phyloP scores from a whole-genome alignment of 2,329 filamentous ascomycete genomes.

The Pseudogymnoascus sp. region DNA sequence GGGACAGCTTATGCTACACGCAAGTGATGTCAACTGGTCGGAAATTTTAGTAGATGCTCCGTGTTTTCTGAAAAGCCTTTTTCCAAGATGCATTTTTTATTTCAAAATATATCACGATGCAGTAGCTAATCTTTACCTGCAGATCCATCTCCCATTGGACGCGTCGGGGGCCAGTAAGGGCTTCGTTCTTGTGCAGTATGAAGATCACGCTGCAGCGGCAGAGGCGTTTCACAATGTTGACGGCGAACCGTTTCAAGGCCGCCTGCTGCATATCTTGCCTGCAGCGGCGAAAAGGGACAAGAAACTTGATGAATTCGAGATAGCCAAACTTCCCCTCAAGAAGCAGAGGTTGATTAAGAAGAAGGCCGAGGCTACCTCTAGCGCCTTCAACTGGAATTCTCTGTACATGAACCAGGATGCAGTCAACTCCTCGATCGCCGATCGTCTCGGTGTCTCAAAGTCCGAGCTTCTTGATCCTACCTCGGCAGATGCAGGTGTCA shows the following conservation, averaged over 20 bases:
- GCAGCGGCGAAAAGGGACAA: conserved; percentile 73
- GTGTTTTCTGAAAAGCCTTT: conserved; percentile 56
- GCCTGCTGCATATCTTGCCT: conserved; percentile 82
- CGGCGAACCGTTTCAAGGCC: conserved; percentile 82
- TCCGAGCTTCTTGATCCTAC: conserved; percentile 91
- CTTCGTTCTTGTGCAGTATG: conserved; percentile 79
- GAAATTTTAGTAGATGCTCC: conserved; percentile 99
- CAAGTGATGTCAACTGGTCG: conserved; percentile 90
- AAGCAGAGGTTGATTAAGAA: conserved; percentile 87
- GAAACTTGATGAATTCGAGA: conserved; percentile 75
- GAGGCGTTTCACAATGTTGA: conserved; percentile 73
- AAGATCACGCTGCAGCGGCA: conserved; percentile 62
- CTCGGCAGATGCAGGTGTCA: conserved; percentile 85
- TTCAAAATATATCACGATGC: not conserved
- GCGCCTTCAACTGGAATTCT: conserved; percentile 96
- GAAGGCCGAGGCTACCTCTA: conserved; percentile 69
- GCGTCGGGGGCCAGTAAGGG: conserved; percentile 72
- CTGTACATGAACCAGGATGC: conserved; percentile 98
- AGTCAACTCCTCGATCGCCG: conserved; percentile 81
- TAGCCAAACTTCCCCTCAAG: conserved; percentile 88
- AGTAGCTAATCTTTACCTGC: conserved; percentile 19
- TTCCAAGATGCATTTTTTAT: conserved; percentile 16
- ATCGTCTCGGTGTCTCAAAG: conserved; percentile 81
- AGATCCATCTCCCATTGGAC: conserved; percentile 83
- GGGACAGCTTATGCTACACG: conserved; percentile 95